Conservation (phyloP, 2,329 filamentous ascomycete genomes). For the Sporothrix schenckii region DNA sequence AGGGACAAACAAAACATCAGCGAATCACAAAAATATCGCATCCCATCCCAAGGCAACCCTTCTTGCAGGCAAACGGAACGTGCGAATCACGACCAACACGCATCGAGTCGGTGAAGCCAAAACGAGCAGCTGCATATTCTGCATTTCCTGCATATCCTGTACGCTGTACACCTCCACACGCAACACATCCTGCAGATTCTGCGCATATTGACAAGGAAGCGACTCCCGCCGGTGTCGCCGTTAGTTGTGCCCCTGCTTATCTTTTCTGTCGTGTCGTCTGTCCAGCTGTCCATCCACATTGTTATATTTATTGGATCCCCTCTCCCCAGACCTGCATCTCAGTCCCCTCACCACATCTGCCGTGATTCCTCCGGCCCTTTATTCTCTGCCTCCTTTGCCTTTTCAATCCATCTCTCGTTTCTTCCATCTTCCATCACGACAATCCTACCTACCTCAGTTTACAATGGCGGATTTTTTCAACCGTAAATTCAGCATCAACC, state of each 20-base stretch:
- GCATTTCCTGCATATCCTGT: constrained; percentile 2
- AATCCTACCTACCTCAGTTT: not conserved
- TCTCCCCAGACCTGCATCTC: constrained; percentile 14
- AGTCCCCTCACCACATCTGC: not conserved
- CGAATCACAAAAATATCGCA: constrained; percentile 33
- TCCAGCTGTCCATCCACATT: not conserved
- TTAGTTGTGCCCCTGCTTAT: constrained; percentile 9
- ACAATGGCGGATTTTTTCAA: constrained; percentile 53
- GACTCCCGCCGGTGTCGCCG: constrained; percentile 27
- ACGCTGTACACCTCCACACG: not conserved
- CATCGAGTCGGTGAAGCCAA: constrained; percentile 32
- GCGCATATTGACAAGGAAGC: constrained; percentile 23
- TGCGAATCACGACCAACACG: constrained; percentile 16
- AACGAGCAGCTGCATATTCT: constrained; percentile 26
- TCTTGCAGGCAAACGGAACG: not conserved
- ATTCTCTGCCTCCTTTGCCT: not conserved
- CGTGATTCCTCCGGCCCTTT: not conserved
- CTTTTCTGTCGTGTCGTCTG: not conserved
- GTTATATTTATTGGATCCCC: constrained; percentile 16
- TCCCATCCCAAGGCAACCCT: not conserved
- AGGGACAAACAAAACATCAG: not conserved
- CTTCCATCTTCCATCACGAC: not conserved
- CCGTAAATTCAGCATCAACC: constrained; percentile 69
- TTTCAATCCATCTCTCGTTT: not conserved
- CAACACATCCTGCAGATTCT: not conserved